A percentile compares a stretch with the other conserved stretches of the same genome.
phyloP scores from a whole-genome alignment of 208 protist genomes.

The Herpetomonas samuelpessoai region DNA sequence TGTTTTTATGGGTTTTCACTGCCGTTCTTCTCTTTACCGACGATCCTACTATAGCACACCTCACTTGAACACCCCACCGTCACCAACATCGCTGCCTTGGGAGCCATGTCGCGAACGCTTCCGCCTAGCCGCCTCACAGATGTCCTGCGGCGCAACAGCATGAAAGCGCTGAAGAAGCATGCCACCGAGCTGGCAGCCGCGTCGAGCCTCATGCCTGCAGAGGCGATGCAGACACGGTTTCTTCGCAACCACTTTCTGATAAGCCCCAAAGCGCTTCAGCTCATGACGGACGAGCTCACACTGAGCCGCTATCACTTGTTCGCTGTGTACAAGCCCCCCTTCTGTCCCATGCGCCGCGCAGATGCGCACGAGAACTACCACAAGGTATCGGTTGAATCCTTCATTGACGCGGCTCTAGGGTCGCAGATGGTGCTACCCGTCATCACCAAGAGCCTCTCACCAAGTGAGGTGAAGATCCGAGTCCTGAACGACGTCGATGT shows the following conservation, averaged over 20 bases:
- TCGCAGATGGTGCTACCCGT: slow-evolving; percentile 49
- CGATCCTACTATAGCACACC: too few species aligned
- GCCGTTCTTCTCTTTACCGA: too few species aligned
- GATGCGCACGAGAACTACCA: slow-evolving; percentile 77
- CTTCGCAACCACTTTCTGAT: slow-evolving; percentile 80
- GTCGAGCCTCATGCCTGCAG: slow-evolving; percentile 36
- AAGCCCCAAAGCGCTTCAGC: slow-evolving; percentile 62
- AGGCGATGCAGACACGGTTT: slow-evolving; percentile 70
- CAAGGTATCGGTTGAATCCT: slow-evolving; percentile 77
- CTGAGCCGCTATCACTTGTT: slow-evolving; percentile 56
- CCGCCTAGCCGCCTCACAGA: slow-evolving; percentile 62
- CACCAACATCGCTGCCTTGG: too few species aligned
- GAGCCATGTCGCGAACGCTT: slow-evolving; percentile 65
- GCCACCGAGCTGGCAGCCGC: slow-evolving; percentile 48
- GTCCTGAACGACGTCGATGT: slow-evolving; percentile 73
- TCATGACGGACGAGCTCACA: slow-evolving; percentile 26
- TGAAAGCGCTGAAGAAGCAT: slow-evolving; percentile 50
- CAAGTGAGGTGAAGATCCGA: slow-evolving; percentile 46
- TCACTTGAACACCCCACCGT: too few species aligned
- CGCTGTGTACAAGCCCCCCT: slow-evolving; percentile 86
- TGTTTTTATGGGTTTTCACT: too few species aligned
- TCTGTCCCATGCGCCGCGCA: slow-evolving; percentile 81
- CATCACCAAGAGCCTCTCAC: slow-evolving; percentile 12
- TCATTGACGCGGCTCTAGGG: slow-evolving; percentile 57
- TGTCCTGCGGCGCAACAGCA: slow-evolving; percentile 71